Base-by-base conservation (phyloP, 176 grass and related monocot species). In the Saccharum spontaneum region DNA sequence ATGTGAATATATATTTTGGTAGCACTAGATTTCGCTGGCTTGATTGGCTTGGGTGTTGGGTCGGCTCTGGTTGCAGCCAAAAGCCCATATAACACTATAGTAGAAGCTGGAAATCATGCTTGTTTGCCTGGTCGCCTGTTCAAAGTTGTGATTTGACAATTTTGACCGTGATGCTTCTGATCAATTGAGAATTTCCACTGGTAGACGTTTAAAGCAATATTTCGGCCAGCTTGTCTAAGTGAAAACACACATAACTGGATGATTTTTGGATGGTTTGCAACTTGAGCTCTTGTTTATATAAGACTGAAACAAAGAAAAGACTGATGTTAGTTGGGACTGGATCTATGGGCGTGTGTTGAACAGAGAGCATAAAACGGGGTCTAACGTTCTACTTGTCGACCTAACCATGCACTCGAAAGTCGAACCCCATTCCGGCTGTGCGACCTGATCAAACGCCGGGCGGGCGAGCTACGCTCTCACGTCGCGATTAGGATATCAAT, bases 1-100 rank as follows among this genome's bases (percentile, higher is more conserved):
- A 4, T 78, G 83, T 86, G 73, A 78, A 86, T 90, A 18, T 78
- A 39, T 37, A 86, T 90, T 73, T 49, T 37, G 60, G 13, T 74
- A 66, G 18, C 14, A 38, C 48, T 49, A 60, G 67, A 65, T 2
- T 38, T 17, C 24, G 48, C 61, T 45, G 59, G 69, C 14, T 64
- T 46, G 34, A 36, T 3, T 44, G 41, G 10, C 44, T 45, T 45
- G 11, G 44, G 82, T 11, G 3, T 2, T 63, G 61, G 14, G 28
- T 66, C 44, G 18, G 72, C 0, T 28, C 45, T 22, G 44, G 24
- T 22, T 77, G 82, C 22, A 77, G 74, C 64, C 37, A 57, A 28
- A 28, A 63, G 8, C 0, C 22, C n/a, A 12, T 28, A 5, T 13
- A 57, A 23, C n/a, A n/a, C 33, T 37, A 41, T 50, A 77, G 36